Evolutionary conservation across 345 rosid species (phyloP).

Genomic region (Populus pruinosa): DNA sequence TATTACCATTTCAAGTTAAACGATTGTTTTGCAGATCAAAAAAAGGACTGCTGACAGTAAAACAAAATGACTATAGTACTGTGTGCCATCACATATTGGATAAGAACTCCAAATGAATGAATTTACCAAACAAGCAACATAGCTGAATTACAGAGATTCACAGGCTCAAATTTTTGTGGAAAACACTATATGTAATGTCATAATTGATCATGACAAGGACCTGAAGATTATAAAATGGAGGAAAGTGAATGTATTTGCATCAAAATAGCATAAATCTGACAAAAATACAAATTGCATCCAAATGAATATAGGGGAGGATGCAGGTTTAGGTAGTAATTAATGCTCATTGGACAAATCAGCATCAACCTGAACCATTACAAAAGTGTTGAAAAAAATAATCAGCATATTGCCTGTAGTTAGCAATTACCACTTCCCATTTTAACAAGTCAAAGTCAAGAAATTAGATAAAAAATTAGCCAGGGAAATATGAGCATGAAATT

Average conservation of each 20-base stretch:
- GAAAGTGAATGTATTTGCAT: background rate
- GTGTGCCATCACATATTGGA: background rate
- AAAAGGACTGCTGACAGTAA: background rate
- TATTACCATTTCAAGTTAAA: background rate
- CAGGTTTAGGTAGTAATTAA: background rate
- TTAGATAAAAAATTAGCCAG: too few relatives aligned
- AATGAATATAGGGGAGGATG: background rate
- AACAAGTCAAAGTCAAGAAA: too few relatives aligned
- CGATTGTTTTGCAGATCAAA: background rate
- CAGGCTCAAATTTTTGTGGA: background rate
- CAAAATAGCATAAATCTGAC: background rate
- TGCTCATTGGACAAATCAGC: background rate
- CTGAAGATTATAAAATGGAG: background rate
- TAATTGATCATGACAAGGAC: background rate
- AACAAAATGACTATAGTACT: background rate
- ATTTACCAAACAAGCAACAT: too few relatives aligned
- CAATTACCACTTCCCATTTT: too few relatives aligned
- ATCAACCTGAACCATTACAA: background rate
- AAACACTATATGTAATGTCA: background rate
- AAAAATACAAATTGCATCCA: background rate
- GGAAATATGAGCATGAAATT: too few relatives aligned
- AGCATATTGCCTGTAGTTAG: background rate
- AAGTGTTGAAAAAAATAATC: background rate
- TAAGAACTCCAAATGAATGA: background rate
- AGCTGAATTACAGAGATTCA: background rate